Percentiles rank a stretch among this genome's conserved stretches.
Evolutionary conservation across 306 rosid genomes (phyloP).

Genomic region (Abrus precatorius): DNA sequence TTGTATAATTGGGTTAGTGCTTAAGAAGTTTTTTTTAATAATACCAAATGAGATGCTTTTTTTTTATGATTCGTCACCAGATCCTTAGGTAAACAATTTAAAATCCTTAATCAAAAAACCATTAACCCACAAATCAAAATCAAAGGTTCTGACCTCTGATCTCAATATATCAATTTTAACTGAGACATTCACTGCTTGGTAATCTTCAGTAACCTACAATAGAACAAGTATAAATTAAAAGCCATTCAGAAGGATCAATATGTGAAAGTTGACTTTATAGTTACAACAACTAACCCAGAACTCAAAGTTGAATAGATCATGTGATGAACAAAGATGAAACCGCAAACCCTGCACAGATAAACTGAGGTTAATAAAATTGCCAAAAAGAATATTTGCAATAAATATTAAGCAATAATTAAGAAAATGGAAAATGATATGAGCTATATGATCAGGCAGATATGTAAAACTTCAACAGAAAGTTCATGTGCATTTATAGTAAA

Average conservation of each 20-base stretch:
- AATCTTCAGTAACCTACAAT: constrained; percentile 93
- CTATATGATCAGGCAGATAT: neutral
- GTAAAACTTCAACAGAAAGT: constrained; percentile 6
- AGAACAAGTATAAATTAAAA: constrained; percentile 49
- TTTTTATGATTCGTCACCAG: constrained; percentile 4
- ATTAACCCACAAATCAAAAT: constrained; percentile 28
- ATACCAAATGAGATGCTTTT: constrained; percentile 11
- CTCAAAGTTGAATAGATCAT: constrained; percentile 96
- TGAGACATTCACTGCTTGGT: constrained; percentile 96
- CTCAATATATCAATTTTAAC: constrained; percentile 76
- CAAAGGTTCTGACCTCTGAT: constrained; percentile 67
- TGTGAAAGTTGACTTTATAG: constrained; percentile 48
- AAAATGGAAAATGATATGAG: constrained; percentile 21
- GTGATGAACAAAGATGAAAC: constrained; percentile 86
- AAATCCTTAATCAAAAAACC: constrained; percentile 8
- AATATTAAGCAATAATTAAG: constrained; percentile 14
- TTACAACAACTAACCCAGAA: constrained; percentile 82
- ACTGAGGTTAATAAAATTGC: constrained; percentile 15
- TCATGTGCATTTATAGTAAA: constrained; percentile 26
- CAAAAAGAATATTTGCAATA: neutral
- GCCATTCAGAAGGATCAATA: constrained; percentile 50
- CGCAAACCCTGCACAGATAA: constrained; percentile 87
- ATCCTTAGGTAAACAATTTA: neutral
- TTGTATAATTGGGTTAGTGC: constrained; percentile 23
- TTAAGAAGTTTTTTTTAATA: neutral